A percentile compares a stretch with the other conserved stretches of the same genome.
phyloP scores from a whole-genome alignment of 495 filamentous ascomycete species.

The Haplographium delicatum region DNA sequence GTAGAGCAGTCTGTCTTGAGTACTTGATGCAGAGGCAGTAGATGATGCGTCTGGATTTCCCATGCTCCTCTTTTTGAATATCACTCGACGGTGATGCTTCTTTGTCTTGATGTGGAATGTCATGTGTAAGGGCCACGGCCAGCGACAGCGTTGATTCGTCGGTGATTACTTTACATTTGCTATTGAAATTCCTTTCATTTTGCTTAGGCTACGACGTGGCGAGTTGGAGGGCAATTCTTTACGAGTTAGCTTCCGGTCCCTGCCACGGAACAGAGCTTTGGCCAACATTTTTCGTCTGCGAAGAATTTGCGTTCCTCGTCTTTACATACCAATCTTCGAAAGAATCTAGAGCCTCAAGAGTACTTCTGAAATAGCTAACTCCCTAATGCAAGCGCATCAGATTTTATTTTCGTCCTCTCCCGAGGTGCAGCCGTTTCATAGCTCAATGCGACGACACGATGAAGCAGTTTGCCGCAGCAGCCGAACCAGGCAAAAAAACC shows the following conservation, averaged over 20 bases:
- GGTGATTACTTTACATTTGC: slow-evolving; percentile 17
- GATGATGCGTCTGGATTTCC: background rate
- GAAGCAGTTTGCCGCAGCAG: background rate
- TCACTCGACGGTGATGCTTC: slow-evolving; percentile 18
- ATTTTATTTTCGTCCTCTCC: slow-evolving; percentile 8
- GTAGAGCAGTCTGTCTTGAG: background rate
- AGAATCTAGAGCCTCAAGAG: no score
- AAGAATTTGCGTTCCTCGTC: no score
- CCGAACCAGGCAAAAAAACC: background rate
- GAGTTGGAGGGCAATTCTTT: no score
- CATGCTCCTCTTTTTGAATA: slow-evolving; percentile 23
- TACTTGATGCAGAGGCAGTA: slow-evolving; percentile 2
- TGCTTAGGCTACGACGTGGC: no score
- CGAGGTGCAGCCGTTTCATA: slow-evolving; percentile 2
- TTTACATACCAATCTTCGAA: no score
- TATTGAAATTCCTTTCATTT: background rate
- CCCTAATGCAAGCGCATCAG: no score
- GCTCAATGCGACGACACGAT: background rate
- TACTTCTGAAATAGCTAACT: no score
- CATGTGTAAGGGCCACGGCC: slow-evolving; percentile 17
- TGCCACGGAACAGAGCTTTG: no score
- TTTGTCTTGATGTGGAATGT: slow-evolving; percentile 23
- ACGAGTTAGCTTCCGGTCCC: no score
- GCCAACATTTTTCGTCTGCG: no score
- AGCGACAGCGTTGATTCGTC: slow-evolving; percentile 11